Conservation (phyloP, 768 basidiomycete species). For the Psilocybe tampanensis region DNA sequence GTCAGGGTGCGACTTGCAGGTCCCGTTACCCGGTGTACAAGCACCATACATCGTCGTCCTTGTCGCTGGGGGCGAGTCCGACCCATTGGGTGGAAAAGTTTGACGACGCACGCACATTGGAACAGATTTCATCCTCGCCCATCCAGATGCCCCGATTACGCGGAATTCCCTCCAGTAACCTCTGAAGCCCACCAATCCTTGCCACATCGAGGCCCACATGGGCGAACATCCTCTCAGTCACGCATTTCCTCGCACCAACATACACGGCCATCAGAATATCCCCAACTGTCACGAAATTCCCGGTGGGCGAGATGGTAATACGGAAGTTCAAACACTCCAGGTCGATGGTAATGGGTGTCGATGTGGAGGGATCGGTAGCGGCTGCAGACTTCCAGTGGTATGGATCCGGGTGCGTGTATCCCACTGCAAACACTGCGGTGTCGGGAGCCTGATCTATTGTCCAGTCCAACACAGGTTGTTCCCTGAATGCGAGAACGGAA, state of each 20-base stretch:
- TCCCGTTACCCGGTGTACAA: not conserved
- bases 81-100: not conserved
- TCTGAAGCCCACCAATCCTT: not conserved
- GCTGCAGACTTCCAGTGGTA: conserved; percentile 3
- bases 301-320: not conserved
- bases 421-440: not conserved
- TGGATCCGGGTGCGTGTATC: not conserved
- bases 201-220: not conserved
- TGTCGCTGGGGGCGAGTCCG: not conserved
- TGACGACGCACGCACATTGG: not conserved
- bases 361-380: not conserved
- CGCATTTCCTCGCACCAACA: not conserved
- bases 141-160: not conserved
- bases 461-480: not conserved
- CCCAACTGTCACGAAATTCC: not conserved
- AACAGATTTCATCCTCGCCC: not conserved
- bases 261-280: not conserved
- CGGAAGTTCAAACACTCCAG: not conserved
- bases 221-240: not conserved
- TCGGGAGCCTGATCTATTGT: not conserved
- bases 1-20: not conserved
- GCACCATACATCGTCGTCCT: not conserved
- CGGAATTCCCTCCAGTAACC: not conserved
- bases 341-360: not conserved
- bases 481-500: not conserved